Evolutionary conservation across 208 protist species (phyloP), one percentile per base, ranked within the genome.

Genomic region (Kentomonas sorsogonicus): DNA sequence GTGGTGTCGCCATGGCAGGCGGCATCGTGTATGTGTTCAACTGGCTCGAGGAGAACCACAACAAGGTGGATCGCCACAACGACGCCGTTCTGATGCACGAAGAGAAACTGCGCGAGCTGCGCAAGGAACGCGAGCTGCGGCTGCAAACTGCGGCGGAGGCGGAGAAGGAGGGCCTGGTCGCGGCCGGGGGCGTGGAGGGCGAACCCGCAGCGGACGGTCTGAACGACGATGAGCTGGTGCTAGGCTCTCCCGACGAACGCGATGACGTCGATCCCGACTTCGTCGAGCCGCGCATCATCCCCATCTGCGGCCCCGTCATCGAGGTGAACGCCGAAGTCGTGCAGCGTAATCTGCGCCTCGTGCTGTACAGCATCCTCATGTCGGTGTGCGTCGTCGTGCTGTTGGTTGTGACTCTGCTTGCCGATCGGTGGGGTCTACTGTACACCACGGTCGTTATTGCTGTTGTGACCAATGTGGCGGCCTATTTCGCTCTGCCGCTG

Each of bases 311-410:
- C 31, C 5, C 34, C 18, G n/a, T n/a, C n/a, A 33, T 81, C 5
- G 74, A 80, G 50, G 43, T 77, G 39, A 82, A 82, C 58, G 46
- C 53, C 46, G 69, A 71, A 39, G 70, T 77, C 13, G 45, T 66
- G 10, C 1, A 33, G 27, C 60, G 63, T 38, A 82, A 69, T 57
- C 52, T 31, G 48, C 43, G 30, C 36, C 50, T 83, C 16, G 31
- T 70, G 33, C 57, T 53, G 40, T 75, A 69, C 63, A 79, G 72
- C 57, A 63, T 56, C 44, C 27, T 73, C 7, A 56, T 78, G 46
- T 72, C 64, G 5, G 55, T 50, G 1, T 46, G 61, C 1, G 72
- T 79, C 26, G 60, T 76, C 16, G 53, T 55, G 16, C 61, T 57
- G 48, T 20, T 53, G 0, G 60, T 66, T 7, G 63, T 83, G 52